Percentiles rank a stretch among this genome's conserved stretches.
phyloP scores from a whole-genome alignment of 208 protist genomes.

The Acanthamoeba triangularis region DNA sequence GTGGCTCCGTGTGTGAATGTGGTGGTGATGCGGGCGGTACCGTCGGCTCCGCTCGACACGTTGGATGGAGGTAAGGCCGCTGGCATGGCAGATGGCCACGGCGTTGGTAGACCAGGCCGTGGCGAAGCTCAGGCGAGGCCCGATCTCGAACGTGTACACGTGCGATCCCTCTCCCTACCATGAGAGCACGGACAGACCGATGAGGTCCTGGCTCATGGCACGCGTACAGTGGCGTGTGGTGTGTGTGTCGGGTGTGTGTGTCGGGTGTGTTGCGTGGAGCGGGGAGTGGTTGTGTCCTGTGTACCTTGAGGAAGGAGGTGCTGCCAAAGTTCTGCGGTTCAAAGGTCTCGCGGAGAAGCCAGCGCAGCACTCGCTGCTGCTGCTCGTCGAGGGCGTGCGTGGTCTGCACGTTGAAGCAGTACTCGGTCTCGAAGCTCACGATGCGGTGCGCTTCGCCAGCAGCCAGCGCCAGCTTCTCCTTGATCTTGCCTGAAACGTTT shows the following conservation, averaged over 20 bases:
- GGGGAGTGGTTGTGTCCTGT: not conserved
- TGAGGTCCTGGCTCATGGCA: not conserved
- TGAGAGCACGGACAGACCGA: not conserved
- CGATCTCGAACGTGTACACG: constrained; percentile 85
- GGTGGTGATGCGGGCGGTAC: constrained; percentile 67
- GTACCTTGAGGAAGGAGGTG: constrained; percentile 68
- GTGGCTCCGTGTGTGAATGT: not conserved
- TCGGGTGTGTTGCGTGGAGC: too few species aligned
- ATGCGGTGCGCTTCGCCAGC: not conserved
- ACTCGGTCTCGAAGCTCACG: constrained; percentile 83
- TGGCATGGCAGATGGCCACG: constrained; percentile 87
- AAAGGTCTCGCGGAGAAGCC: constrained; percentile 89
- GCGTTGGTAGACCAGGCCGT: constrained; percentile 92
- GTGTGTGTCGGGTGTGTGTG: not conserved
- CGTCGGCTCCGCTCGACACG: constrained; percentile 89
- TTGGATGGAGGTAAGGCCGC: constrained; percentile 81
- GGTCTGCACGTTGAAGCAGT: constrained; percentile 86
- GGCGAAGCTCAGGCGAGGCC: constrained; percentile 90
- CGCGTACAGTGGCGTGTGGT: not conserved
- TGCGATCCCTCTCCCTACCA: not conserved
- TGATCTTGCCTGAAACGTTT: constrained; percentile 31
- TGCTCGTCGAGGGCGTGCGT: constrained; percentile 58
- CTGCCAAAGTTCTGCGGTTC: constrained; percentile 83
- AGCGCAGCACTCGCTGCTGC: constrained; percentile 76
- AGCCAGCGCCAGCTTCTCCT: constrained; percentile 54